Conservation (phyloP, 2,329 filamentous ascomycete genomes). For the Fusarium napiforme region DNA sequence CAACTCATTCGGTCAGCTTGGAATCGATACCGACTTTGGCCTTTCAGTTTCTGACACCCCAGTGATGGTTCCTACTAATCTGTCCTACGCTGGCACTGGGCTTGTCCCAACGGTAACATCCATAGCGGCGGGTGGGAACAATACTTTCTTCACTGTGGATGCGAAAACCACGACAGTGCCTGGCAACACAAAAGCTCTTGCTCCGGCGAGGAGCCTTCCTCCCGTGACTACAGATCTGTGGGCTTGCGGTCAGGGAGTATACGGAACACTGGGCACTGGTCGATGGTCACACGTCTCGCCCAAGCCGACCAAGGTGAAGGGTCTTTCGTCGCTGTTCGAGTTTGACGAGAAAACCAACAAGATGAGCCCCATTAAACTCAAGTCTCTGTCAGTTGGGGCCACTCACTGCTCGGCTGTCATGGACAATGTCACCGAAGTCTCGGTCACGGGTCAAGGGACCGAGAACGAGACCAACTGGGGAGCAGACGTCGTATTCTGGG, state of each 20-base stretch:
- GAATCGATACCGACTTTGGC: conserved; percentile 76
- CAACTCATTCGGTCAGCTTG: conserved; percentile 90
- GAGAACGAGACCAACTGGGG: conserved; percentile 87
- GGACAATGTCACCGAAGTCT: conserved; percentile 79
- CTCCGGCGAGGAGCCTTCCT: conserved; percentile 50
- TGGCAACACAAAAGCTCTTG: conserved; percentile 31
- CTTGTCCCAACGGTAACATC: conserved; percentile 75
- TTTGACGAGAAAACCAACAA: conserved; percentile 79
- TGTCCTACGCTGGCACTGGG: conserved; percentile 75
- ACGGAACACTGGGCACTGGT: conserved; percentile 84
- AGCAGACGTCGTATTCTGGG: conserved; percentile 91
- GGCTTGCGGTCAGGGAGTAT: conserved; percentile 87
- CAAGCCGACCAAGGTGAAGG: conserved; percentile 81
- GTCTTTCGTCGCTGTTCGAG: conserved; percentile 84
- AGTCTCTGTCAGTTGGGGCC: conserved; percentile 77
- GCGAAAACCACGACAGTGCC: conserved; percentile 62
- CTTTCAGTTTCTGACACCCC: conserved; percentile 75
- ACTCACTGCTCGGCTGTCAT: conserved; percentile 87
- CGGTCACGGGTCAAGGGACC: conserved; percentile 60
- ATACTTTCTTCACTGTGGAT: conserved; percentile 89
- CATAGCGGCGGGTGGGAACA: conserved; percentile 86
- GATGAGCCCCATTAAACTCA: conserved; percentile 81
- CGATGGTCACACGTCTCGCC: conserved; percentile 89
- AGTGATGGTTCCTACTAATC: conserved; percentile 74
- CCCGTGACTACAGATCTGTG: conserved; percentile 72